These are phyloP conservation scores for Allantophomopsis cytisporea DNA, from an alignment of 2,329 filamentous ascomycete species.

Conservation along the genomic window DNA sequence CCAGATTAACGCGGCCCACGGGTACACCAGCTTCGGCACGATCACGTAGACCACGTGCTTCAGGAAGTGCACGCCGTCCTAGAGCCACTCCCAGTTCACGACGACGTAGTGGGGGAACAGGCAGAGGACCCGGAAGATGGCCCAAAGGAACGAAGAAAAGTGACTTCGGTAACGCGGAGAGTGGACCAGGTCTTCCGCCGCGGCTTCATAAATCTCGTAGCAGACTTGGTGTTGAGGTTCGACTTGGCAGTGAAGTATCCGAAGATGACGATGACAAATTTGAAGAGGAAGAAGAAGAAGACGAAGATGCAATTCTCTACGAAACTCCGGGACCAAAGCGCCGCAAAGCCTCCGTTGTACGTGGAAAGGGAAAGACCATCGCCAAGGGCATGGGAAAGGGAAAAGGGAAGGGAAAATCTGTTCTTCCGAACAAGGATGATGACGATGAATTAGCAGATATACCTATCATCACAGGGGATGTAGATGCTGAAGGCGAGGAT, in stretches of 20 bases:
- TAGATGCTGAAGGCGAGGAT: slow-evolving; percentile 14
- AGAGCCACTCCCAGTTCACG: slow-evolving; percentile 14
- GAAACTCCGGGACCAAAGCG: slow-evolving; percentile 10
- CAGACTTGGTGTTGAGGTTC: slow-evolving; percentile 16
- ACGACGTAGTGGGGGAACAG: slow-evolving; percentile 37
- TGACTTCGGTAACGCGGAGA: slow-evolving; percentile 53
- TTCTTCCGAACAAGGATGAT: slow-evolving; percentile 5
- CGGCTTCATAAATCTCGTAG: slow-evolving; percentile 19
- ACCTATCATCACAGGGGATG: slow-evolving; percentile 6
- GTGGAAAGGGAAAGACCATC: slow-evolving; percentile 12
- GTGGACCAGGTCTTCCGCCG: slow-evolving; percentile 49
- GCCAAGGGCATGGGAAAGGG: slow-evolving; percentile 5
- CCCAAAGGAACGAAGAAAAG: slow-evolving; percentile 56
- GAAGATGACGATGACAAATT: slow-evolving; percentile 10
- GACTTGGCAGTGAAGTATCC: slow-evolving; percentile 16
- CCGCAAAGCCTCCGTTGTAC: slow-evolving; percentile 4
- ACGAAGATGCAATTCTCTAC: slow-evolving; percentile 12
- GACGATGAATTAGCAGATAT: slow-evolving; percentile 20
- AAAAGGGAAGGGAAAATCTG: slow-evolving; percentile 8
- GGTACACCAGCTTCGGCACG: slow-evolving; percentile 4
- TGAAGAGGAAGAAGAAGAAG: slow-evolving; percentile 7
- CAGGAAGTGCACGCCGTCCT: slow-evolving; percentile 2
- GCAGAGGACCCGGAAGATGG: slow-evolving; percentile 50
- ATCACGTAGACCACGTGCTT: slow-evolving; percentile 1
- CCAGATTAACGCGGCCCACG: slow-evolving; percentile 6